Conservation (phyloP, 1,284 basidiomycete genomes). For the Clitocybe nebularis region DNA sequence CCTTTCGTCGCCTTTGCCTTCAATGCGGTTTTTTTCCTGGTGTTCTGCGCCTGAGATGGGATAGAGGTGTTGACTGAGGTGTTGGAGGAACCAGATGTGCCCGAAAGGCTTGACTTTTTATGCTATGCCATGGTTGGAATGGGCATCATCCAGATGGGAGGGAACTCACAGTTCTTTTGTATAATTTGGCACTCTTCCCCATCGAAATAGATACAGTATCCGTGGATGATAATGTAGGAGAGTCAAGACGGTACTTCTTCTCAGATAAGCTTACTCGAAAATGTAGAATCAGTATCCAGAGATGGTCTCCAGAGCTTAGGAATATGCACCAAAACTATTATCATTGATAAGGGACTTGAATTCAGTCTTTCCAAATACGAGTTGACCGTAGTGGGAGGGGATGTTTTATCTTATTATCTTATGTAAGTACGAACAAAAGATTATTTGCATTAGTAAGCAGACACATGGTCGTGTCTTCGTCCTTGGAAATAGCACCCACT, state of each 20-base stretch:
- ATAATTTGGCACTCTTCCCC: conserved; percentile 49
- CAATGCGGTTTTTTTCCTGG: conserved; percentile 45
- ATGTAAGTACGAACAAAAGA: conserved; percentile 28
- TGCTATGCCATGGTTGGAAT: conserved; percentile 11
- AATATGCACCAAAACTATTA: no score
- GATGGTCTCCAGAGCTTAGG: background rate
- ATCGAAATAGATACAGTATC: conserved; percentile 22
- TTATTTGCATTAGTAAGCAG: conserved; percentile 21
- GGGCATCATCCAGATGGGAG: background rate
- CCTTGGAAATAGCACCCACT: conserved; percentile 14
- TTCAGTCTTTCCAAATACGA: no score
- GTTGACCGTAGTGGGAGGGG: no score
- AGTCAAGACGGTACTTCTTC: background rate
- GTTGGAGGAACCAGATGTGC: conserved; percentile 14
- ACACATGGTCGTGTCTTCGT: conserved; percentile 25
- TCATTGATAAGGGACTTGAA: no score
- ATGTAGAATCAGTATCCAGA: background rate
- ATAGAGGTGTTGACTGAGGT: conserved; percentile 16
- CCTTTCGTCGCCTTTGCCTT: conserved; percentile 37
- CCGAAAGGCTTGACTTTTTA: conserved; percentile 31
- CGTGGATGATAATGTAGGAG: background rate
- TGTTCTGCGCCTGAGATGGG: conserved; percentile 27
- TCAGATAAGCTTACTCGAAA: no score
- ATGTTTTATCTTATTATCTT: no score
- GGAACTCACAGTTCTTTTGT: conserved; percentile 38